Evolutionary conservation across 495 filamentous ascomycete species (phyloP), one percentile per base, ranked within the genome.

Genomic region (Penicillium atrosanguineum): DNA sequence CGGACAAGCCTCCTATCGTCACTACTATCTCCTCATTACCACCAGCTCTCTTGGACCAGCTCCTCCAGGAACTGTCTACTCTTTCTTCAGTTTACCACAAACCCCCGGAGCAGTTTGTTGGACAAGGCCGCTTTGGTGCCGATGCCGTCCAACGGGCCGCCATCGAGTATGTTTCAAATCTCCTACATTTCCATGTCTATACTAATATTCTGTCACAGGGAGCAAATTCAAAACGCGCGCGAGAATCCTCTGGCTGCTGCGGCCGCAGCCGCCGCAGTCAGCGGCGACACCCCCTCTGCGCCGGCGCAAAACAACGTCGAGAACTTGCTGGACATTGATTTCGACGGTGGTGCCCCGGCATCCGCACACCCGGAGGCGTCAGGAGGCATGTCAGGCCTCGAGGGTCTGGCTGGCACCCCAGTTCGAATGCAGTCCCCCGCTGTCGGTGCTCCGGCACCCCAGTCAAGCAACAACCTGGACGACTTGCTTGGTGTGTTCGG

Each of bases 21-120:
- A 90, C 92, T 18, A 97, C 94, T 12, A 95, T 96, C 67, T 87
- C 85, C 57, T 90, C 89, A 46, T 81, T 97, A 18, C 91, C 95
- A 2, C 81, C 87, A 18, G 70, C 82, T 8, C 81, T 97, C 7
- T 85, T 98, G 16, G 91, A 97, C 28, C 83, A 90, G 59, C 84
- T 98, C 4, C 83, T 97, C 12, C 78, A 78, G 6, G 91, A 97
- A 69, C 83, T 98, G 14, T 96, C 92, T n/a, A 96, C 95, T 12
- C 83, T 98, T 19, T 91, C 94, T 2, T 97, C 93, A 12, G 94
- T 98, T n/a, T 98, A 98, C 73, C 94, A 97, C 80, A 97, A 96
- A 73, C 92, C 92, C 15, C 90, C 94, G 36, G 90, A 94, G 75
- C 91, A 91, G 6, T 97, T 98, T 75, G 86, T 97, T 50, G 95